Base-by-base conservation (phyloP, 768 basidiomycete genomes). In the Lactarius sanguifluus region DNA sequence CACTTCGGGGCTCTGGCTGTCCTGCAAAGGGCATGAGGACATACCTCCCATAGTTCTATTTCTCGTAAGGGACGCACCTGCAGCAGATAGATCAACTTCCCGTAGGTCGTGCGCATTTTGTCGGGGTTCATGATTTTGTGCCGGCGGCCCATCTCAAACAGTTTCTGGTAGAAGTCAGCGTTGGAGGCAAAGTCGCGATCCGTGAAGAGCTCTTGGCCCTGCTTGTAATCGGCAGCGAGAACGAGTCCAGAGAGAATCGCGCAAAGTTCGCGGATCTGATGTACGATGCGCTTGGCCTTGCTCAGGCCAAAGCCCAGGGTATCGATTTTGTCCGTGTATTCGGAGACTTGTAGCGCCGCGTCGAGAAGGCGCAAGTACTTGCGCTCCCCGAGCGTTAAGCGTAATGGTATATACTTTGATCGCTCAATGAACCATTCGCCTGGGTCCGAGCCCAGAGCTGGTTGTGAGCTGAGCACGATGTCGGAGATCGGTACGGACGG, bases 101-200 rank as follows among this genome's bases (percentile, higher is more conserved):
- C 92, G 67, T 94, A 94, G 9, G 90, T 94, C 34, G 89, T 87
- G 30, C 92, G 83, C 92, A 94, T 93, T 71, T 93, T 93, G 73
- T 94, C 92, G 0, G 92, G 92, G 71, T 94, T 94, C 90, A 91
- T 92, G 73, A 94, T 94, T 75, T 94, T 94, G 74, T 93, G 90
- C 65, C 92, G 82, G 59, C 91, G 80, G 23, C 92, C 91, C 28
- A 94, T 82, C 76, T 94, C 92, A 69, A 94, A 94, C 30, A 93
- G 81, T 16, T 81, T 77, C 66, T 92, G 90, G 72, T 89, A 94
- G 73, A 94, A 94, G 9, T 87, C 85, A 20, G 85, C 85, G 71
- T 94, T 94, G 16, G 85, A 81, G 66, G 89, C 81, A 73, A 94
- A 94, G 74, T 94, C 90, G 25, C 90, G 85, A 68, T 92, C 89